Conservation (phyloP, 1,139 yeast genomes). For the Geotrichum europaeum region DNA sequence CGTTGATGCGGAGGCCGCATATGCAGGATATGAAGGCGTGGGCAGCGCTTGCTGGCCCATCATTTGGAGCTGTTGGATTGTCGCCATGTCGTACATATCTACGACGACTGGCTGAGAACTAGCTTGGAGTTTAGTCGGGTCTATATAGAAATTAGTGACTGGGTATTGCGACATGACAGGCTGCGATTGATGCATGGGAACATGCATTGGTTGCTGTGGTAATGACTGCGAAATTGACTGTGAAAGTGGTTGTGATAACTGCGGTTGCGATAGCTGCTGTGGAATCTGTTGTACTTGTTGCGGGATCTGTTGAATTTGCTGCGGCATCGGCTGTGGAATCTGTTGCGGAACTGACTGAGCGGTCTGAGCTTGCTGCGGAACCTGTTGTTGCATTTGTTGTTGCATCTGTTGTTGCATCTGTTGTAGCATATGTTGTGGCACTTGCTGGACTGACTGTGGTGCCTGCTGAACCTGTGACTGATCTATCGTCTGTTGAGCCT, state of each 20-base stretch:
- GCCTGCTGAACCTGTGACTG: conserved; percentile 3
- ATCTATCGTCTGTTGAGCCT: neutral
- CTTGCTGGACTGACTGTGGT: neutral
- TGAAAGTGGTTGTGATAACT: neutral
- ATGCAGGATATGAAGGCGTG: neutral
- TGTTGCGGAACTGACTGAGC: neutral
- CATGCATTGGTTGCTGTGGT: conserved; percentile 2
- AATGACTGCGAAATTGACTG: neutral
- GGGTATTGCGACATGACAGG: neutral
- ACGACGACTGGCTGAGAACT: neutral
- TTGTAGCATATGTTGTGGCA: conserved; percentile 1
- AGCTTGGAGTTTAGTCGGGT: neutral
- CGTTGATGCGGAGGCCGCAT: neutral
- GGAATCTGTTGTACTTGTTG: neutral
- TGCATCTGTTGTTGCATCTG: neutral
- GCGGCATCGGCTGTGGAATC: neutral
- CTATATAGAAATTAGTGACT: neutral
- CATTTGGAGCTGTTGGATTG: conserved; percentile 7
- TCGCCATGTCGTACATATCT: conserved; percentile 2
- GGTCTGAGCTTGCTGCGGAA: neutral
- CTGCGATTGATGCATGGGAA: neutral
- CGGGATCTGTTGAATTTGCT: neutral
- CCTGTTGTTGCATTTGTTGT: neutral
- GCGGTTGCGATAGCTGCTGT: neutral
- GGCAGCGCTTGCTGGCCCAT: conserved; percentile 14